Base-by-base conservation (phyloP, 768 basidiomycete genomes). In the Naganishia onofrii region DNA sequence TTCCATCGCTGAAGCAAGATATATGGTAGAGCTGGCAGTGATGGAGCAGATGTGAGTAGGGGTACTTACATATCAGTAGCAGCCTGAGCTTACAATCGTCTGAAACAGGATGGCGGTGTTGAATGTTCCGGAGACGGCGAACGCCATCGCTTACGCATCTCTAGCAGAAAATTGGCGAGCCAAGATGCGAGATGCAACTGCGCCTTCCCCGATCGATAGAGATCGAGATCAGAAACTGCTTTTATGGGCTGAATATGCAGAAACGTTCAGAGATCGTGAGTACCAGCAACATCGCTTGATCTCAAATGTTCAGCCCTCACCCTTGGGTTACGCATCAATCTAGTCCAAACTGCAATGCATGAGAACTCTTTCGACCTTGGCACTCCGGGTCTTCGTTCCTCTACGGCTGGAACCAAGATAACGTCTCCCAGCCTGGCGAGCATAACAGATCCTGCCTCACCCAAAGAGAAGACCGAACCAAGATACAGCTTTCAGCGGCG, bases 181-280 rank as follows among this genome's bases (percentile, higher is more conserved):
- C 42, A 54, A 56, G 29, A 56, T 71, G 55, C 42, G 42, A 51
- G 29, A 10, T 7, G 42, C 46, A 9, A 56, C 17, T 21, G 55
- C 66, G 23, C 23, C 66, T 9, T 51, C 55, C 3, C 66, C 66
- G 9, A 56, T 32, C 15, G 63, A 66, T 29, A 58, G 57, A 32
- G 79, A 80, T 70, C 70, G 77, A 34, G 78, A 80, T 63, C 68
- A 74, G 21, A 78, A 77, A 66, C 69, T 80, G 7, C 70, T 79
- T 26, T 74, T 76, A 19, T 80, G 79, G 79, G 55, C 78, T 23
- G 79, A 80, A 69, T 77, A 79, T 66, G 67, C 75, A 32, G 79
- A 80, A 66, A 75, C 70, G 10, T 71, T 80, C 1, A 73, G 71
- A 6, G 76, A 69, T 28, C 31, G 60, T 63, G 15, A 63, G 60